phyloP scores from a whole-genome alignment of 768 basidiomycete genomes.

The Pleurotus giganteus region DNA sequence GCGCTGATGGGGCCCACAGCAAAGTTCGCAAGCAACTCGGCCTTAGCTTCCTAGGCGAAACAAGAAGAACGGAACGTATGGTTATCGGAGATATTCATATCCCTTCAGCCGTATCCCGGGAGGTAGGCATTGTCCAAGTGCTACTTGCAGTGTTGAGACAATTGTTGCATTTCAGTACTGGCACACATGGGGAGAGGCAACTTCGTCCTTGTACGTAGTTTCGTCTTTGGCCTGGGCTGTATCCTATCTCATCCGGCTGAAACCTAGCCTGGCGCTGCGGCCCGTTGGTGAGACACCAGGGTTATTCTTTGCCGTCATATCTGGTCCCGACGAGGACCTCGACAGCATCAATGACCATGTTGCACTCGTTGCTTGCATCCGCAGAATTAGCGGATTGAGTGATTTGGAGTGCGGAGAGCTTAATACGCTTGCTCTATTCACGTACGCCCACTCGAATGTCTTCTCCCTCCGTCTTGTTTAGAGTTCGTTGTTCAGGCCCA shows the following conservation, averaged over 20 bases:
- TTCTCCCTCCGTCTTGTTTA: background rate
- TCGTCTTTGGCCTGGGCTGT: background rate
- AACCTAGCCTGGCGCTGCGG: slow-evolving; percentile 26
- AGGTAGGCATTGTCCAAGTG: background rate
- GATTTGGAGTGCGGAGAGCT: slow-evolving; percentile 25
- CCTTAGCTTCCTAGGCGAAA: slow-evolving; percentile 40
- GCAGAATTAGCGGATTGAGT: slow-evolving; percentile 17
- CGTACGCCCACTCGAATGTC: slow-evolving; percentile 9
- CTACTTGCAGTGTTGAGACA: background rate
- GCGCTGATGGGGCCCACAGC: slow-evolving; percentile 40
- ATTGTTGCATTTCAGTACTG: slow-evolving; percentile 28
- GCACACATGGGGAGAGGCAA: slow-evolving; percentile 47
- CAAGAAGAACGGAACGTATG: slow-evolving; percentile 20
- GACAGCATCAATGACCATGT: slow-evolving; percentile 17
- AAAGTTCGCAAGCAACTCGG: slow-evolving; percentile 37
- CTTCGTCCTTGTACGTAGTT: slow-evolving; percentile 27
- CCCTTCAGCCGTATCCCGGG: background rate
- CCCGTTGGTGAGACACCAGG: slow-evolving; percentile 27
- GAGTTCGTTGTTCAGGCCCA: slow-evolving; percentile 37
- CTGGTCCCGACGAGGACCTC: slow-evolving; percentile 23
- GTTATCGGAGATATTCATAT: slow-evolving; percentile 34
- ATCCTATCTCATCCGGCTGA: background rate
- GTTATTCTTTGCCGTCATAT: slow-evolving; percentile 28
- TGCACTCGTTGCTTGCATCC: slow-evolving; percentile 12
- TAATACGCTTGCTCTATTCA: slow-evolving; percentile 20